Base-by-base conservation (phyloP, 306 rosid genomes). In the Cicer cuneatum region DNA sequence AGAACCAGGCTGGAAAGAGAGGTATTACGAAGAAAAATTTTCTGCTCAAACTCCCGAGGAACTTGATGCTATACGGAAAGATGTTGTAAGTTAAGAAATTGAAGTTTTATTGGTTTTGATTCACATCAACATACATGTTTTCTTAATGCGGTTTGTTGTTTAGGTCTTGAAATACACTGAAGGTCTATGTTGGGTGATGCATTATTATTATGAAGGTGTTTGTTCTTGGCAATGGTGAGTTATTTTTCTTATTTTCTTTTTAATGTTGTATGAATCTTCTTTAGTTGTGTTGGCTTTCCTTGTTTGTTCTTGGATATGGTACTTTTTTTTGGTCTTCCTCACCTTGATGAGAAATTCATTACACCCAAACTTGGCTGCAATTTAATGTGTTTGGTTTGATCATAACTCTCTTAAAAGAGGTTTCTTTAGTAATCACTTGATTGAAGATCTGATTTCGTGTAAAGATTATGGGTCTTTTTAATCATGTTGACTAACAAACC, bases 171-270 rank as follows among this genome's bases (percentile, higher is more conserved):
- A 82, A 69, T 95, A 95, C 87, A 89, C 96, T 7, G 99, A 95
- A 85, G 99, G 99, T 49, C 87, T 95, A 8, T 89, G 97, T 64
- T 95, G 99, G 98, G 96, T 95, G 63, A 92, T 95, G 99, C 97
- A 84, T 82, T 95, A 95, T 81, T 95, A 95, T 78, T 92, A 92
- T 19, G 99, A 92, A 89, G 99, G 99, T 29, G 99, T 95, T 79
- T 90, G 98, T 83, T 92, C 99, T 52, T 95, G 99, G 99, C 87
- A 90, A 66, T 95, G 99, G 99, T 95, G 72, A 80, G 96, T 78
- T 74, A 71, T 53, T 69, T 73, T 16, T 77, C 61, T 8, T 16
- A 56, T 46, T 48, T 66, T 51, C 48, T 43, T 16, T 60, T 29
- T 12, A 40, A 29, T 19, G 49, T 10, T 56, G 42, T 68, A 38